Evolutionary conservation across 164 flowering plant species (phyloP).

Genomic region (Magnolia changhungtana): DNA sequence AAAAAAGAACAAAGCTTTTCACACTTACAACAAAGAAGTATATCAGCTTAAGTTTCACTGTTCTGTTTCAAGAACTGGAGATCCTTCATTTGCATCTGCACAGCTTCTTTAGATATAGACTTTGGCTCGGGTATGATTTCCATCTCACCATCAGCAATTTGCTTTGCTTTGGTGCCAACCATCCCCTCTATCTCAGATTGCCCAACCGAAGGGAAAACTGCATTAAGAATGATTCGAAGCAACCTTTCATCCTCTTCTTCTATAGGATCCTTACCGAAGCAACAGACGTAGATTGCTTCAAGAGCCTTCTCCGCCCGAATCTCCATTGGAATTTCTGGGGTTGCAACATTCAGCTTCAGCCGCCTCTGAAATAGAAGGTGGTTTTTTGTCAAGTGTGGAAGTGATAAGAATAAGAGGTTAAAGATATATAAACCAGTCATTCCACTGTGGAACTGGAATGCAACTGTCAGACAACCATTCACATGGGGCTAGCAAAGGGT

Average conservation of each 20-base stretch:
- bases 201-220: slow-evolving; percentile 74
- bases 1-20: too few species aligned
- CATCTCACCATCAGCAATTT: slow-evolving; percentile 56
- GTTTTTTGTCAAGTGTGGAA: not conserved
- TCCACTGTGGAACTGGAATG: too few species aligned
- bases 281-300: slow-evolving; percentile 75
- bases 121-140: slow-evolving; percentile 39
- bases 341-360: slow-evolving; percentile 39
- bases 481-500: too few species aligned
- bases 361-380: slow-evolving; percentile 50
- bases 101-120: slow-evolving; percentile 72
- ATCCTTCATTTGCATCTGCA: slow-evolving; percentile 77
- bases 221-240: slow-evolving; percentile 53
- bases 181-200: slow-evolving; percentile 47
- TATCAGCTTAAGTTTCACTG: slow-evolving; percentile 21
- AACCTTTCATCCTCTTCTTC: slow-evolving; percentile 79
- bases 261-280: slow-evolving; percentile 65
- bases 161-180: slow-evolving; percentile 52
- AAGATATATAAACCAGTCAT: too few species aligned
- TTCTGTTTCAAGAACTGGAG: slow-evolving; percentile 74
- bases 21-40: too few species aligned
- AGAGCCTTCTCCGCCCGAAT: slow-evolving; percentile 82
- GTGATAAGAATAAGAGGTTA: not conserved
- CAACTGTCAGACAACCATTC: too few species aligned
- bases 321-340: slow-evolving; percentile 73